phyloP scores from a whole-genome alignment of 2,329 filamentous ascomycete species.

The Macrophomina tecta region DNA sequence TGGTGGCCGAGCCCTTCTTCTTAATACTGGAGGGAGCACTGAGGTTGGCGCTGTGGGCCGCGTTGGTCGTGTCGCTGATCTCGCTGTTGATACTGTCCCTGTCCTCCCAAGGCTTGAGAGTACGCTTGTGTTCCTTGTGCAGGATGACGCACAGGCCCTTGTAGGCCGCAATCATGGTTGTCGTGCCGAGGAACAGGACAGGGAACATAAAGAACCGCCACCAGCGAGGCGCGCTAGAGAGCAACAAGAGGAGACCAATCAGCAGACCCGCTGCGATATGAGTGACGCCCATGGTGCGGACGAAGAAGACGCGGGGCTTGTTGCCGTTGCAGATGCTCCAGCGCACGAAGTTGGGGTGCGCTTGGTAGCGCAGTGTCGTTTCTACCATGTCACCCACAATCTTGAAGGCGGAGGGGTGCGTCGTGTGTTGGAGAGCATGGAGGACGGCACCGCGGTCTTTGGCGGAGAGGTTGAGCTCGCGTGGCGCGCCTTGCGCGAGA shows the following conservation, averaged over 20 bases:
- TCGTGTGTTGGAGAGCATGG: constrained; percentile 74
- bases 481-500: constrained; percentile 68
- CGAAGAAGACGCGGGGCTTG: constrained; percentile 72
- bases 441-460: constrained; percentile 68
- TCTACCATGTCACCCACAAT: constrained; percentile 68
- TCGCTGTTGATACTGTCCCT: constrained; percentile 49
- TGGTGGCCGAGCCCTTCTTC: constrained; percentile 1
- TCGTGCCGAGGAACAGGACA: constrained; percentile 70
- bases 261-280: constrained; percentile 64
- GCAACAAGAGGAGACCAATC: constrained; percentile 67
- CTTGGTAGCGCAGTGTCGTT: constrained; percentile 72
- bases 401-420: constrained; percentile 75
- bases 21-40: neutral
- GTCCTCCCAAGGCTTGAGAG: constrained; percentile 76
- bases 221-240: constrained; percentile 68
- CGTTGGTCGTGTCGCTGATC: constrained; percentile 22
- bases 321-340: constrained; percentile 87
- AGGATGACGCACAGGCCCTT: constrained; percentile 82
- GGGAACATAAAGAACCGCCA: constrained; percentile 72
- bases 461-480: constrained; percentile 75
- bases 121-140: constrained; percentile 77
- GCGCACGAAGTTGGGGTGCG: constrained; percentile 83
- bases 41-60: constrained; percentile 12
- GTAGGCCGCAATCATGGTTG: constrained; percentile 73
- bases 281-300: constrained; percentile 66